phyloP scores from a whole-genome alignment of 495 filamentous ascomycete species.

The Annulohypoxylon maeteangense region DNA sequence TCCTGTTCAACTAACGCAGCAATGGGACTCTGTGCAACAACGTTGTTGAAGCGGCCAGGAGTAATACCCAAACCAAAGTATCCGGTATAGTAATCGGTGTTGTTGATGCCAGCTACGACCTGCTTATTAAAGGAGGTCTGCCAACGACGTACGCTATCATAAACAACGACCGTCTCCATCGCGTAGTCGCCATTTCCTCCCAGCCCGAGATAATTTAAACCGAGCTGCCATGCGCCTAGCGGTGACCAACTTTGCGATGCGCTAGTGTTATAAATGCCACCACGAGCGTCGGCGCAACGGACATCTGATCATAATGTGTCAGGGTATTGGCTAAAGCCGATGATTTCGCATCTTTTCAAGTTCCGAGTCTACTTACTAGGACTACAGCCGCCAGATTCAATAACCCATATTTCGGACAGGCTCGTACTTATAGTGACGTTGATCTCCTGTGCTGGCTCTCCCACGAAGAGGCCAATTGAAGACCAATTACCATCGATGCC shows the following conservation, averaged over 20 bases:
- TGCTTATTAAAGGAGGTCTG: slow-evolving; percentile 59
- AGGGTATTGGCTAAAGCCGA: slow-evolving; percentile 17
- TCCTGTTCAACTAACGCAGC: slow-evolving; percentile 60
- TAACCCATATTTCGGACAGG: slow-evolving; percentile 67
- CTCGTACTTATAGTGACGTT: slow-evolving; percentile 67
- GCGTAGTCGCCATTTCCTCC: slow-evolving; percentile 67
- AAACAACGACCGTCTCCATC: slow-evolving; percentile 64
- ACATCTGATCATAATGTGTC: slow-evolving; percentile 47
- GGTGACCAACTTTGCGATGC: slow-evolving; percentile 67
- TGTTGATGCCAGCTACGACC: slow-evolving; percentile 64
- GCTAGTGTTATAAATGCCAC: slow-evolving; percentile 61
- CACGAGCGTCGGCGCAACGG: slow-evolving; percentile 58
- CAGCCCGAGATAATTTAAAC: slow-evolving; percentile 63
- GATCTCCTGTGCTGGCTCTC: slow-evolving; percentile 65
- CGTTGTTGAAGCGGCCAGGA: slow-evolving; percentile 54
- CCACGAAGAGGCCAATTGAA: slow-evolving; percentile 64
- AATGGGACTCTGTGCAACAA: slow-evolving; percentile 49
- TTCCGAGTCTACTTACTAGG: slow-evolving; percentile 47
- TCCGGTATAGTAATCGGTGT: slow-evolving; percentile 67
- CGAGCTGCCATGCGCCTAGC: slow-evolving; percentile 65
- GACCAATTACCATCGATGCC: slow-evolving; percentile 65
- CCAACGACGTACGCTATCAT: slow-evolving; percentile 52
- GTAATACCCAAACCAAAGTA: slow-evolving; percentile 66
- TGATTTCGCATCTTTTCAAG: not conserved
- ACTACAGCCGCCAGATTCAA: slow-evolving; percentile 62